A percentile compares a stretch with the other conserved stretches of the same genome.
phyloP scores from a whole-genome alignment of 345 rosid species.

The Triadica sebifera region DNA sequence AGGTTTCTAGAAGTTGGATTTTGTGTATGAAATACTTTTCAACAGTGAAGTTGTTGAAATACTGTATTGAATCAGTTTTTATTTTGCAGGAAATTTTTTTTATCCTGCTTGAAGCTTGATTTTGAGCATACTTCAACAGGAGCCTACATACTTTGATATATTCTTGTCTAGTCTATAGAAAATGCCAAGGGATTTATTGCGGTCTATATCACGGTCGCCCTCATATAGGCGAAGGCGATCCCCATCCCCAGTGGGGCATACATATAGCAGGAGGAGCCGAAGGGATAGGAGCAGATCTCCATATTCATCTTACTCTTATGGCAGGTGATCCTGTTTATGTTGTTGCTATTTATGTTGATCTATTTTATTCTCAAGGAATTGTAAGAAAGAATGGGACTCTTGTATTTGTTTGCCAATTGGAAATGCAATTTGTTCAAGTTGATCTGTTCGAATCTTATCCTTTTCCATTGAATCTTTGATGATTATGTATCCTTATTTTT shows the following conservation, averaged over 20 bases:
- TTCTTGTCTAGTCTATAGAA: slow-evolving; percentile 17
- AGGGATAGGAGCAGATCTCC: slow-evolving; percentile 83
- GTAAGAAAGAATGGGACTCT: slow-evolving; percentile 40
- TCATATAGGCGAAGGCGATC: slow-evolving; percentile 64
- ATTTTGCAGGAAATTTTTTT: background rate
- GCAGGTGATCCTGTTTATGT: slow-evolving; percentile 83
- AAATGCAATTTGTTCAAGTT: slow-evolving; percentile 29
- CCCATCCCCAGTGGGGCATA: slow-evolving; percentile 65
- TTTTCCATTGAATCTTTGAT: slow-evolving; percentile 15
- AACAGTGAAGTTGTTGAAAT: background rate
- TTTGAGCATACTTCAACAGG: background rate
- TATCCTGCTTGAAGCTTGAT: background rate
- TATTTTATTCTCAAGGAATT: slow-evolving; percentile 20
- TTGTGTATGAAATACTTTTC: background rate
- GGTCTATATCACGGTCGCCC: slow-evolving; percentile 53
- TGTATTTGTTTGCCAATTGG: slow-evolving; percentile 30
- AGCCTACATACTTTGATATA: background rate
- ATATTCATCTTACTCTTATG: slow-evolving; percentile 61
- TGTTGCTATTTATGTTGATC: slow-evolving; percentile 22
- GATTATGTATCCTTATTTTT: background rate
- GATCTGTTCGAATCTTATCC: slow-evolving; percentile 30
- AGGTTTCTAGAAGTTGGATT: background rate
- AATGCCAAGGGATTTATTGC: slow-evolving; percentile 68
- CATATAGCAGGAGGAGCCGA: slow-evolving; percentile 71
- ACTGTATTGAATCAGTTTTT: background rate